A percentile compares a stretch with the other conserved stretches of the same genome.
Evolutionary conservation across 2,329 filamentous ascomycete species (phyloP).

Genomic region (Penicillium sp.): DNA sequence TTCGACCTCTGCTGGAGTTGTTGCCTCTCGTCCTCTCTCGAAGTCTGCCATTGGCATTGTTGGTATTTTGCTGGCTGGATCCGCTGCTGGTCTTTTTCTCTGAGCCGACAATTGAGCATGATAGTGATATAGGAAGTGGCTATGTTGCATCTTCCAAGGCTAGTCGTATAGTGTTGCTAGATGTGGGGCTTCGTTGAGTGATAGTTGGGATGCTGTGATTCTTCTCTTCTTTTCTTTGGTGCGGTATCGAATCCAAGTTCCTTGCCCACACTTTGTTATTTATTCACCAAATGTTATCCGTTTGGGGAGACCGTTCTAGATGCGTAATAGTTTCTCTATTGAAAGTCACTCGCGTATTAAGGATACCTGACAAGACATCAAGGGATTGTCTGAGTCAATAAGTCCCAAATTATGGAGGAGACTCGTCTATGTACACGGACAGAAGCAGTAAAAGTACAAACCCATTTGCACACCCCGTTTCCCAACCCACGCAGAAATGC

Average conservation of each 20-base stretch:
- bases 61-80: conserved; percentile 12
- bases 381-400: conserved; percentile 26
- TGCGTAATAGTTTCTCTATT: conserved; percentile 26
- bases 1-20: conserved; percentile 9
- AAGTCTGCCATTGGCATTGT: conserved; percentile 14
- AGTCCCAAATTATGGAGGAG: conserved; percentile 32
- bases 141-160: neutral
- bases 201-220: neutral
- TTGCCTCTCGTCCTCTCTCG: conserved; percentile 2
- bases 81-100: conserved; percentile 16
- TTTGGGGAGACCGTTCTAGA: neutral
- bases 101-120: neutral
- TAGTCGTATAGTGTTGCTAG: neutral
- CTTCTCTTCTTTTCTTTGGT: neutral
- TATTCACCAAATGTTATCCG: neutral
- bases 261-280: neutral
- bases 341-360: conserved; percentile 32
- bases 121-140: neutral
- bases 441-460: conserved; percentile 37
- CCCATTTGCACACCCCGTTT: conserved; percentile 42
- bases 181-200: neutral
- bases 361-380: conserved; percentile 27
- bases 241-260: neutral
- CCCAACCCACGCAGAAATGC: conserved; percentile 43
- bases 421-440: conserved; percentile 46